Conservation (phyloP, 495 filamentous ascomycete species). For the Emericellopsis terricola region DNA sequence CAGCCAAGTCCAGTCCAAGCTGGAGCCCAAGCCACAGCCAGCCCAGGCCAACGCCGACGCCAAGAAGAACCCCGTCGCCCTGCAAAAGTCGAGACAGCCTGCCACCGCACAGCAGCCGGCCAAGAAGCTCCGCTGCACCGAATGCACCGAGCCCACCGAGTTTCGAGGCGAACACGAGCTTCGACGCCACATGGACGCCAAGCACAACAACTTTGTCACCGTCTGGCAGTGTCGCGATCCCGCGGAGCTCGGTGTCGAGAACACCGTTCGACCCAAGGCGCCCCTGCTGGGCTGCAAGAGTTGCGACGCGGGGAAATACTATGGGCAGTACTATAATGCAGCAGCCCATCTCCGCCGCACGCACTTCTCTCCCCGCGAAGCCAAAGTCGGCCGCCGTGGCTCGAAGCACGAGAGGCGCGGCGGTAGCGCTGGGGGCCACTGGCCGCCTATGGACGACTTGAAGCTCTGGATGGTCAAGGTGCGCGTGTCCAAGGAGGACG, state of each 20-base stretch:
- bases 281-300: constrained; percentile 72
- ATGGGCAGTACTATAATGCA: constrained; percentile 90
- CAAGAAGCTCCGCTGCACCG: constrained; percentile 53
- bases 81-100: constrained; percentile 20
- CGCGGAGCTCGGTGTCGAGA: constrained; percentile 13
- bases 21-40: constrained; percentile 26
- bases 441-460: constrained; percentile 62
- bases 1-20: constrained; percentile 14
- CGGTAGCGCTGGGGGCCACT: constrained; percentile 69
- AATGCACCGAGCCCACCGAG: constrained; percentile 60
- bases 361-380: constrained; percentile 48
- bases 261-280: constrained; percentile 34
- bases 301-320: constrained; percentile 59
- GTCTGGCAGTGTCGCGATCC: constrained; percentile 56
- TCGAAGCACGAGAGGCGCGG: constrained; percentile 42
- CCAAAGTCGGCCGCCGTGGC: constrained; percentile 20
- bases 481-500: constrained; percentile 10
- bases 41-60: constrained; percentile 8
- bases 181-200: constrained; percentile 65
- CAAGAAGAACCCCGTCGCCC: constrained; percentile 1
- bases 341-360: constrained; percentile 79
- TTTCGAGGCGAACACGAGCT: constrained; percentile 93
- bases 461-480: constrained; percentile 73
- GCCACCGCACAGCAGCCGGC: constrained; percentile 49
- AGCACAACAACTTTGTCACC: constrained; percentile 54